Percentiles rank a stretch among this genome's conserved stretches.
Evolutionary conservation across 108 stramenopile species (phyloP).

Genomic region (Craspedostauros australis): DNA sequence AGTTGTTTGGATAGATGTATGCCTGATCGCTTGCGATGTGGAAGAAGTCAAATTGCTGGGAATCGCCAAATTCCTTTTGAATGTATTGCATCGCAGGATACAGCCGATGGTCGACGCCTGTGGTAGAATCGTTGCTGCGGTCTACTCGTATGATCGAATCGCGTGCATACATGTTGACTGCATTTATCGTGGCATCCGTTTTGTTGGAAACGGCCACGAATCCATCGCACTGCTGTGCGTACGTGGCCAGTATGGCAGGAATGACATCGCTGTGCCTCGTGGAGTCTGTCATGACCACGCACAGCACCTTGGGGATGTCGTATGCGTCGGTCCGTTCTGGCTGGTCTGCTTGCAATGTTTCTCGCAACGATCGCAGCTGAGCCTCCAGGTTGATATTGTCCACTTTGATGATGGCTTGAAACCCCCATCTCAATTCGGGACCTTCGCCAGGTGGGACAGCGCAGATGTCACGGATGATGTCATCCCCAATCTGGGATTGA

Average conservation of each 20-base stretch:
- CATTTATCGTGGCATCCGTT: conserved; percentile 35
- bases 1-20: conserved; percentile 75
- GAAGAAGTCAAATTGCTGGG: conserved; percentile 61
- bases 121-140: no score
- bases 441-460: conserved; percentile 36
- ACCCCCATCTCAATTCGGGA: conserved; percentile 37
- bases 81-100: no score
- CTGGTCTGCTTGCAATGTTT: no score
- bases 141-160: no score
- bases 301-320: conserved; percentile 54
- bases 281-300: conserved; percentile 54
- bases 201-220: conserved; percentile 48
- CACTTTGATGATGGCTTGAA: conserved; percentile 66
- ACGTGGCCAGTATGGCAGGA: conserved; percentile 38
- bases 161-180: no score
- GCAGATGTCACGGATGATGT: conserved; percentile 32
- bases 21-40: conserved; percentile 74
- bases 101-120: no score
- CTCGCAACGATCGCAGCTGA: no score
- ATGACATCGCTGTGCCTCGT: conserved; percentile 10
- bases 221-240: conserved; percentile 63
- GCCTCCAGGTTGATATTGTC: conserved; percentile 46
- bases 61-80: no score
- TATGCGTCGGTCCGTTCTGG: no score
- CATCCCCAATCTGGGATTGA: no score